Base-by-base conservation (phyloP, 768 basidiomycete genomes). In the Calocybe gangraenosa region DNA sequence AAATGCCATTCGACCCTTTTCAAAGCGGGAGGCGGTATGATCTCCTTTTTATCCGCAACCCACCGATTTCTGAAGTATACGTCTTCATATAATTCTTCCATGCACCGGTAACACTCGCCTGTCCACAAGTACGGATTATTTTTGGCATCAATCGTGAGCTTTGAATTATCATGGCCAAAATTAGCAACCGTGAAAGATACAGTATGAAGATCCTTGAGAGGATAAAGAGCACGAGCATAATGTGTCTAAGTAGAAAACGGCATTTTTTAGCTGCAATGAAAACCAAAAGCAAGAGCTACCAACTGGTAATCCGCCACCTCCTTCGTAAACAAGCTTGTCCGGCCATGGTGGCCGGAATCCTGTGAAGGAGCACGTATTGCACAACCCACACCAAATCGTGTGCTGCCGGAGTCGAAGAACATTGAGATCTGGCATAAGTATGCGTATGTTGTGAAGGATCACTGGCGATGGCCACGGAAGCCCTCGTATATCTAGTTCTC, bases 51-150 rank as follows among this genome's bases (percentile, higher is more conserved):
- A 21, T 58, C 55, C 1, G 62, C 58, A 7, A 61, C 56, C 62
- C 63, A 68, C 14, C 31, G 31, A 15, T 53, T 55, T 8, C 57
- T 57, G 46, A 70, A 70, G 2, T 34, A 38, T 2, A 50, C 47
- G 40, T 68, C 65, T 8, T 57, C 61, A 48, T 67, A 66, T 59
- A 68, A 59, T 19, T 67, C 48, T n/a, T 48, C 49, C 48, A 68
- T 66, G 37, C 67, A 70, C 9, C 56, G 56, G 38, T 66, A 61
- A 39, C 68, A 68, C 52, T 68, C 68, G 11, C 68, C 68, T 1
- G 61, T 50, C 68, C 67, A 70, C n/a, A 62, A 31, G 28, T 62
- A 52, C 21, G 40, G 36, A 34, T 54, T 50, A 6, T 49, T 47
- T 44, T 59, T 49, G 32, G 46, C 42, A 13, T 37, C 50, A 17